These are phyloP conservation scores for Pleurozium schreberi DNA, from an alignment of 225 moss, liverwort and hornwort genomes.

Conservation along the genomic window DNA sequence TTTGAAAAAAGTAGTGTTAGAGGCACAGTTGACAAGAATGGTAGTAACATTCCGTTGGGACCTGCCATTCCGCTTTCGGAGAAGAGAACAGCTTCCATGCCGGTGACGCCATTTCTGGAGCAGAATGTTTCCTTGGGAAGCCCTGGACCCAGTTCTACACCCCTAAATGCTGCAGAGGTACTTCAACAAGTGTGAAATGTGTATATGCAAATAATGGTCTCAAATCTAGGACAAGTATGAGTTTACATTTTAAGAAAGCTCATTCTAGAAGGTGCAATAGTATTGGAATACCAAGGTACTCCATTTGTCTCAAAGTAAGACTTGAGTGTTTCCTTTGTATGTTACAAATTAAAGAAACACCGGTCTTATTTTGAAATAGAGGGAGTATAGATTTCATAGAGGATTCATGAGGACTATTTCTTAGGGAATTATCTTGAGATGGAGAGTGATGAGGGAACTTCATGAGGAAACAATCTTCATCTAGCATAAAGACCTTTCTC, in stretches of 20 bases:
- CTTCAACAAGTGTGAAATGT: background rate
- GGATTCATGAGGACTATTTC: background rate
- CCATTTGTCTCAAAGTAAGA: too few relatives aligned
- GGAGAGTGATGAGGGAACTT: background rate
- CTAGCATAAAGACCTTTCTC: background rate
- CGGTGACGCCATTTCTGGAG: background rate
- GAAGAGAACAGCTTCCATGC: conserved; percentile 22
- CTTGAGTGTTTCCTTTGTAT: too few relatives aligned
- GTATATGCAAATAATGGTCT: background rate
- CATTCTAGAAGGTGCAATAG: background rate
- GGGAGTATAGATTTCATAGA: background rate
- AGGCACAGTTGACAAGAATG: background rate
- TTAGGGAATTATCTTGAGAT: background rate
- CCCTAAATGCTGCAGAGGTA: background rate
- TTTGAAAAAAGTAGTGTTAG: background rate
- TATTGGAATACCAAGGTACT: background rate
- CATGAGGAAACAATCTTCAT: background rate
- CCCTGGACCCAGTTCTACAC: background rate
- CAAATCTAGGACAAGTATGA: background rate
- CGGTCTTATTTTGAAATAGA: too few relatives aligned
- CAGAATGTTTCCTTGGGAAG: background rate
- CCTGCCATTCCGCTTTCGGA: conserved; percentile 12
- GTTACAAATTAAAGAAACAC: too few relatives aligned
- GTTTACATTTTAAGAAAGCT: background rate
- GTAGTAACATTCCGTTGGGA: background rate